phyloP scores from a whole-genome alignment of 208 protist genomes.

The Crithidia acanthocephali region DNA sequence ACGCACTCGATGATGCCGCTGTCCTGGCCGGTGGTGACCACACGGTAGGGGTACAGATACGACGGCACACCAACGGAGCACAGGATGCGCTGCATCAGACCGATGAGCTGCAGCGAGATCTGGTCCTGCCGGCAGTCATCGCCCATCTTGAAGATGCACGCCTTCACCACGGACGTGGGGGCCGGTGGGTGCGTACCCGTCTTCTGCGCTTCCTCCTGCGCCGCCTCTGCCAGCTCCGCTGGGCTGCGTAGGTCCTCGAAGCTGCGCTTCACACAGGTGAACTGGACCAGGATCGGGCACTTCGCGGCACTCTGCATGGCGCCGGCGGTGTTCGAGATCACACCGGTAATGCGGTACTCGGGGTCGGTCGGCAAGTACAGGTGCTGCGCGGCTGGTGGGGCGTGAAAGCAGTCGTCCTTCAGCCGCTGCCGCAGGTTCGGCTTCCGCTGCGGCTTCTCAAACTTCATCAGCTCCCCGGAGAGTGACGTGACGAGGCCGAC shows the following conservation, averaged over 20 bases:
- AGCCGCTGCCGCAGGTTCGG: conserved; percentile 72
- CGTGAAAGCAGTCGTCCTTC: conserved; percentile 66
- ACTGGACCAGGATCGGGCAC: conserved; percentile 92
- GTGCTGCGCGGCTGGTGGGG: conserved; percentile 40
- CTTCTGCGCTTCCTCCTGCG: conserved; percentile 28
- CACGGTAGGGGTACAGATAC: conserved; percentile 94
- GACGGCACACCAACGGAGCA: conserved; percentile 75
- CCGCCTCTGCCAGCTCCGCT: conserved; percentile 15
- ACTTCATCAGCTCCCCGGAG: conserved; percentile 80
- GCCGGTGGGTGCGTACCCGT: not conserved
- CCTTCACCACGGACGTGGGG: conserved; percentile 50
- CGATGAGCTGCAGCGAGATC: conserved; percentile 94
- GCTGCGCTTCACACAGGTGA: conserved; percentile 64
- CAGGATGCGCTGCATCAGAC: conserved; percentile 87
- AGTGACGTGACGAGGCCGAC: conserved; percentile 74
- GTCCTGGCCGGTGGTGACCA: conserved; percentile 86
- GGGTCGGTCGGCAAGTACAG: conserved; percentile 90
- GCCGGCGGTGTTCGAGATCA: conserved; percentile 75
- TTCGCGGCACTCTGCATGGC: conserved; percentile 92
- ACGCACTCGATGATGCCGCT: conserved; percentile 95
- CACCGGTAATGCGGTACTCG: conserved; percentile 66
- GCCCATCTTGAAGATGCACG: conserved; percentile 96
- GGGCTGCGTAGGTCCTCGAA: conserved; percentile 47
- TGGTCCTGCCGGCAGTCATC: conserved; percentile 96
- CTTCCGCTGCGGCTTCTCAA: conserved; percentile 85